Evolutionary conservation across 768 basidiomycete genomes (phyloP), one percentile per base, ranked within the genome.

Genomic region (Russula earlei): DNA sequence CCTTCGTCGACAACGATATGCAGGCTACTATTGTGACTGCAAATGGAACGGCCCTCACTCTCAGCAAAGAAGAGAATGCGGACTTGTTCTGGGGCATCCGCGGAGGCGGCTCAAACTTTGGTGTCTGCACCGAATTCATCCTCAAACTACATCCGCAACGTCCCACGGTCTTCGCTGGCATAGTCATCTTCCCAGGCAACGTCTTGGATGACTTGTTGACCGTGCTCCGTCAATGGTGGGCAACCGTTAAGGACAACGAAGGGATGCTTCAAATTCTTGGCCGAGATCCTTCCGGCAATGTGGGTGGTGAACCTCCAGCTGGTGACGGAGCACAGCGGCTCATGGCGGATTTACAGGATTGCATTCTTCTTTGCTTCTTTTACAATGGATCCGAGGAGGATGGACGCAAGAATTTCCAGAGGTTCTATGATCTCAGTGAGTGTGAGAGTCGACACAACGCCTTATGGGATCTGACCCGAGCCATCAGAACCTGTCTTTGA

Each of bases 61-160:
- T 61, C 34, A 67, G 59, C 58, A 60, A 58, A 12, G 43, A 49
- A 2, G 56, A 64, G 49, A 63, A 72, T 51, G 1, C 63, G 0
- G 80, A 81, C 52, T 66, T 81, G n/a, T 80, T 78, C 66, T 81
- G 77, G 62, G 79, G 67, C 22, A 72, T 81, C 45, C 70, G 78
- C 43, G 79, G 80, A 4, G 78, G 73, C 27, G 79, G 78, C 27
- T 72, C 70, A 40, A 80, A 80, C 59, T 80, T 80, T 60, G 80
- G 80, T 19, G 74, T 81, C 20, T 75, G 77, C 52, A 77, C 77
- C 6, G 74, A 79, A 56, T 81, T 83, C 55, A 70, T 59, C 50
- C 68, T 58, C 64, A 72, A 65, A 56, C 62, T 81, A 42, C 71
- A 81, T 61, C 76, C 76, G 10, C 80, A 82, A 59, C 72, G 74